A percentile compares a stretch with the other conserved stretches of the same genome.
Evolutionary conservation across 768 basidiomycete species (phyloP).

Genomic region (Mycena latifolia): DNA sequence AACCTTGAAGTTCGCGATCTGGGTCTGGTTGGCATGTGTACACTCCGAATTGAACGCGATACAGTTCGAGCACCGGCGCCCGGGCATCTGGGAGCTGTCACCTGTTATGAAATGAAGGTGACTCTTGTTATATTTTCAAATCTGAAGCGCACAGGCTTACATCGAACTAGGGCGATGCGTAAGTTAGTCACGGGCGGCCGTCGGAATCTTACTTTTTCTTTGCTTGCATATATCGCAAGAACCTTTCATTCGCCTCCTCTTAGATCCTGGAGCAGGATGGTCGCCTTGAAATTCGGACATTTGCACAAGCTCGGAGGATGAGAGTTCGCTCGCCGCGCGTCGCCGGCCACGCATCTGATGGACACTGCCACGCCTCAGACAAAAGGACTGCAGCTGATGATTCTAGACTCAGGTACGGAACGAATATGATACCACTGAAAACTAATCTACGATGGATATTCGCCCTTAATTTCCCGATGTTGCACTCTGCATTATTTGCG

Average conservation of each 20-base stretch:
- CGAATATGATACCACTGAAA: too few relatives aligned
- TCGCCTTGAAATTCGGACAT: not conserved
- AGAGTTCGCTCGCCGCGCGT: too few relatives aligned
- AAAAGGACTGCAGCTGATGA: too few relatives aligned
- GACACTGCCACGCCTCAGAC: too few relatives aligned
- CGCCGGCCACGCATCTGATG: too few relatives aligned
- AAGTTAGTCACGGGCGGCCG: too few relatives aligned
- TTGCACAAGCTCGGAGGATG: too few relatives aligned
- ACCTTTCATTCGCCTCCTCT: conserved; percentile 21
- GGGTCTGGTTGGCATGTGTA: conserved; percentile 55
- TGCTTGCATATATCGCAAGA: conserved; percentile 28
- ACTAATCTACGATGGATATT: too few relatives aligned
- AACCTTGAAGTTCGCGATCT: too few relatives aligned
- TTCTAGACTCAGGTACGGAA: too few relatives aligned
- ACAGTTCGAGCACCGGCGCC: conserved; percentile 77
- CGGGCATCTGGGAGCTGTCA: conserved; percentile 79
- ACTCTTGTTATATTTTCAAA: not conserved
- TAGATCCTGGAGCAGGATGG: conserved; percentile 7
- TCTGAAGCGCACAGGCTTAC: not conserved
- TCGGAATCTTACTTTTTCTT: conserved; percentile 15
- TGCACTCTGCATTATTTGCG: not conserved
- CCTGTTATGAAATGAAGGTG: conserved; percentile 50
- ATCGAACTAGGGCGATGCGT: conserved; percentile 25
- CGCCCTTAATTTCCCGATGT: not conserved
- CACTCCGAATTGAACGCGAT: conserved; percentile 72